Evolutionary conservation across 179 eudicot species (phyloP).

Genomic region (Corrigiola litoralis): DNA sequence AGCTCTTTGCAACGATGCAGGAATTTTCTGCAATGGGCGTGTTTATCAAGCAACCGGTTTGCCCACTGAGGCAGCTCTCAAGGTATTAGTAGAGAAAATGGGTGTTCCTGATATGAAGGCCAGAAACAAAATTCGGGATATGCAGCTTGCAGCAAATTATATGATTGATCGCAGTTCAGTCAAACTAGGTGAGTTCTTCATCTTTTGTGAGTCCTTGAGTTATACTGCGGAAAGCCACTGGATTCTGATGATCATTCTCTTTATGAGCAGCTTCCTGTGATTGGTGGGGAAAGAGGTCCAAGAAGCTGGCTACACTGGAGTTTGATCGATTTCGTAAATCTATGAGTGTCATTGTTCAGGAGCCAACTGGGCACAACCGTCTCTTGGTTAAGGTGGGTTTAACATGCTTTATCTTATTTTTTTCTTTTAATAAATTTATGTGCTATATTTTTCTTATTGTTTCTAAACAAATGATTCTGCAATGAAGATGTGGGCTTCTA

Average conservation of each 20-base stretch:
- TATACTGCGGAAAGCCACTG: not conserved
- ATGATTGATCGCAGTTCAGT: slow-evolving; percentile 50
- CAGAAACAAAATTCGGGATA: slow-evolving; percentile 50
- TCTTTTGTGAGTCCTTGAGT: not conserved
- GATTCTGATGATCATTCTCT: not conserved
- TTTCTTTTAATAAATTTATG: too few species aligned
- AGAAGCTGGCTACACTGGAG: slow-evolving; percentile 73
- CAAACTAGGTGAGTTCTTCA: slow-evolving; percentile 43
- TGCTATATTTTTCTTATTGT: too few species aligned
- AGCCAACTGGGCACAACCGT: slow-evolving; percentile 59
- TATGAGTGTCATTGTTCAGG: slow-evolving; percentile 79
- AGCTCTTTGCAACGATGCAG: slow-evolving; percentile 92
- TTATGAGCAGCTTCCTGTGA: slow-evolving; percentile 54
- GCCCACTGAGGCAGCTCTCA: slow-evolving; percentile 96
- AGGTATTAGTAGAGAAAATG: slow-evolving; percentile 93
- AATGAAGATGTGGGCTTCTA: too few species aligned
- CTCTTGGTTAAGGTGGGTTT: slow-evolving; percentile 76
- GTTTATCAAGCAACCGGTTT: slow-evolving; percentile 58
- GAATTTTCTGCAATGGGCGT: slow-evolving; percentile 53
- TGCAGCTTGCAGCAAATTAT: slow-evolving; percentile 45
- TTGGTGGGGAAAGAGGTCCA: slow-evolving; percentile 69
- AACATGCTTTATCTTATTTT: not conserved
- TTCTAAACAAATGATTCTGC: too few species aligned
- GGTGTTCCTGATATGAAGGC: slow-evolving; percentile 72
- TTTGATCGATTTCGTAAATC: slow-evolving; percentile 90